Evolutionary conservation across 2,329 filamentous ascomycete genomes (phyloP), one percentile per base, ranked within the genome.

Genomic region (Cadophora sp.): DNA sequence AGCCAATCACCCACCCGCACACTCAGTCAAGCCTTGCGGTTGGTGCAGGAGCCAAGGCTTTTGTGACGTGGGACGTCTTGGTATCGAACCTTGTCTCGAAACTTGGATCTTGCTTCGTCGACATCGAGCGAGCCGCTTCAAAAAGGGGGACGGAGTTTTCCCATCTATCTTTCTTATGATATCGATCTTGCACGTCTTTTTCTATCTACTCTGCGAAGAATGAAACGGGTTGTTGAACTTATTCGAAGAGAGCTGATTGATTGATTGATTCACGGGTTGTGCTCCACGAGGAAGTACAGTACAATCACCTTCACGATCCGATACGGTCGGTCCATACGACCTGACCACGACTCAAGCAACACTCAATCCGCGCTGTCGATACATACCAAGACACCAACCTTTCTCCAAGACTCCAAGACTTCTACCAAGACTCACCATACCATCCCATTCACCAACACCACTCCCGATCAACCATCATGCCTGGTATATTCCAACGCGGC

Each of bases 1-100:
- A 33, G 36, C 53, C 53, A 56, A 56, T 56, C 1, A n/a, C 13
- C n/a, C 2, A 13, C 9, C 18, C 11, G 30, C 33, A 36, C 9
- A 11, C 14, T 9, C 30, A 39, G 20, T 56, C 20, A 56, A 56
- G 53, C 53, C 53, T 56, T 41, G 33, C 53, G 6, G 48, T 22
- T 27, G 48, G 22, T 27, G 22, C 48, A 27, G 22, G 30, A 33
- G 51, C 51, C 51, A 55, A 55, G 51, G 30, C 20, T 30, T 22
- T 22, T 56, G 53, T 56, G 53, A 56, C 53, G 53, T 56, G 53
- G 53, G 53, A 56, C 53, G 53, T 56, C 53, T 56, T 56, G 53
- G 53, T 39, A 39, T 39, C 41, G 53, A 56, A 56, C 53, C 53
- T 56, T 41, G 53, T 56, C 33, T 56, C 33, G 53, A 39, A 56